These are phyloP conservation scores for Claviceps sp. DNA, from an alignment of 2,329 filamentous ascomycete species.

Conservation along the genomic window DNA sequence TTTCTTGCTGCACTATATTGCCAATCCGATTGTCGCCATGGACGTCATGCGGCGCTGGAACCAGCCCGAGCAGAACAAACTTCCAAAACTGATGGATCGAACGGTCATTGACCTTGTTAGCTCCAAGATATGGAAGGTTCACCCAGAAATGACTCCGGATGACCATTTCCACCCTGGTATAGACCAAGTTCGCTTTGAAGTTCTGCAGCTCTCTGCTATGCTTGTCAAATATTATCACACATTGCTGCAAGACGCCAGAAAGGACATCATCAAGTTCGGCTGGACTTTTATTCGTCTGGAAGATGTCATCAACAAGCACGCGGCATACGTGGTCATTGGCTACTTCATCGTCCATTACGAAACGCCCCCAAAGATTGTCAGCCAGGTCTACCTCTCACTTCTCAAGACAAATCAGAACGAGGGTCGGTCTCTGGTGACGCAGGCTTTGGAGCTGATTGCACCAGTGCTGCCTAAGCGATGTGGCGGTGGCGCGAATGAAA, in stretches of 20 bases:
- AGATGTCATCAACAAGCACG: constrained; percentile 98
- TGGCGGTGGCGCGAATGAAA: constrained; percentile 52
- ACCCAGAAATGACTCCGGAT: constrained; percentile 67
- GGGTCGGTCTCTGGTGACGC: constrained; percentile 79
- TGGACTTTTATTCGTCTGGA: constrained; percentile 99
- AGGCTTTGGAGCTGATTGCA: constrained; percentile 89
- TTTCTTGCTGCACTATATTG: constrained; percentile 80
- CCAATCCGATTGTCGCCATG: constrained; percentile 94
- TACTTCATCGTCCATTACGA: constrained; percentile 98
- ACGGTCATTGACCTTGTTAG: constrained; percentile 81
- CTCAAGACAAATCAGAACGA: constrained; percentile 91
- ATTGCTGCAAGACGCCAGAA: constrained; percentile 79
- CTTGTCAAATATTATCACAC: constrained; percentile 88
- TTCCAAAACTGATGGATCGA: constrained; percentile 69
- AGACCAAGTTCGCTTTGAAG: constrained; percentile 90
- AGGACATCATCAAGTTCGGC: constrained; percentile 97
- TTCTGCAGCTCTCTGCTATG: constrained; percentile 87
- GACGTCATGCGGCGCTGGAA: constrained; percentile 80
- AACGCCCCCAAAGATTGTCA: constrained; percentile 88
- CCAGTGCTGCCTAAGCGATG: constrained; percentile 83
- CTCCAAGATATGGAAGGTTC: constrained; percentile 85
- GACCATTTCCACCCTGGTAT: constrained; percentile 76
- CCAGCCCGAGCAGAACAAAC: constrained; percentile 38
- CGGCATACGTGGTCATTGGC: constrained; percentile 89
- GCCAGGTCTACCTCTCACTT: constrained; percentile 85